Percentiles rank a stretch among this genome's conserved stretches.
phyloP scores from a whole-genome alignment of 345 rosid genomes.

The Erucastrum elatum region DNA sequence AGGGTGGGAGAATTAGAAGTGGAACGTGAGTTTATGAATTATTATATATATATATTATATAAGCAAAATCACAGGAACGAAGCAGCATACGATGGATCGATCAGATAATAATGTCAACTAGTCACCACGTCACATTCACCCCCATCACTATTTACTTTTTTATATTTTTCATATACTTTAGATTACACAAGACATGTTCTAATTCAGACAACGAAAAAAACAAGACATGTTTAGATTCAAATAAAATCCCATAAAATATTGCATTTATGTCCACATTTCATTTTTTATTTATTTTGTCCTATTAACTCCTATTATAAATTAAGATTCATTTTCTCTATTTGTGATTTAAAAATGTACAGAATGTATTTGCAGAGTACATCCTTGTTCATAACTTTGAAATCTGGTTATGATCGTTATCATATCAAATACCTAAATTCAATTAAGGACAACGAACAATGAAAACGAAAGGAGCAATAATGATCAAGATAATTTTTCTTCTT shows the following conservation, averaged over 20 bases:
- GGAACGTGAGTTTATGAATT: conserved; percentile 25
- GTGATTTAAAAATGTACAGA: neutral
- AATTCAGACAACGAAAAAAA: neutral
- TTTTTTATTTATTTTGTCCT: neutral
- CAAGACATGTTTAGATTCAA: neutral
- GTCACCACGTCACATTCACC: conserved; percentile 26
- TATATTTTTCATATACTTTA: neutral
- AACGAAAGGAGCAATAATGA: neutral
- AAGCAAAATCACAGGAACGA: neutral
- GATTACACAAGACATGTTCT: neutral
- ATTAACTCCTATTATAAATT: neutral
- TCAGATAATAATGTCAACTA: conserved; percentile 31
- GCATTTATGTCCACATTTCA: neutral
- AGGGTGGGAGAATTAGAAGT: neutral
- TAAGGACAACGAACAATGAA: neutral
- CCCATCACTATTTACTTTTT: neutral
- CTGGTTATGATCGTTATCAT: neutral
- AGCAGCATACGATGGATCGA: conserved; percentile 11
- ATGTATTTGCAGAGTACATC: neutral
- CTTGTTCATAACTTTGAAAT: neutral
- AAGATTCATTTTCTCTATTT: neutral
- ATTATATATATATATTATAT: neutral
- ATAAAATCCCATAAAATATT: neutral
- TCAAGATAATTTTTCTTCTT: neutral
- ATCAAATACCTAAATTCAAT: neutral